Percentiles rank a stretch among this genome's conserved stretches.
phyloP scores from a whole-genome alignment of 257 asterid genomes.

The Thymus quinquecostatus region DNA sequence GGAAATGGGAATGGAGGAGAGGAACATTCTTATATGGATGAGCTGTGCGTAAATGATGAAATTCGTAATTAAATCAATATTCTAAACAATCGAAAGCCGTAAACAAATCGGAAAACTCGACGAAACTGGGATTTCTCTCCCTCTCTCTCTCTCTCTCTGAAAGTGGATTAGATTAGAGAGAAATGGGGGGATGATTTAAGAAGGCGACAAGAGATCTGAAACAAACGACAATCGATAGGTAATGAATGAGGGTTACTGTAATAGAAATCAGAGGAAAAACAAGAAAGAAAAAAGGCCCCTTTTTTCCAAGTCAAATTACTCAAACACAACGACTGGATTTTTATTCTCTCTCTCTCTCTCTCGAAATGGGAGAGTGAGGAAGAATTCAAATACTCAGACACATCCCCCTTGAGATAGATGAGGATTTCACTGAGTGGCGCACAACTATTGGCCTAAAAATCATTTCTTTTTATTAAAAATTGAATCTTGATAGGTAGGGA shows the following conservation, averaged over 20 bases:
- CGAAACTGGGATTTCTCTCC: constrained; percentile 37
- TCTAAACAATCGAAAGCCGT: constrained; percentile 27
- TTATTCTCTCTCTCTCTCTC: constrained; percentile 13
- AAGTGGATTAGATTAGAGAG: constrained; percentile 27
- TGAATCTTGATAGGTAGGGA: constrained; percentile 8
- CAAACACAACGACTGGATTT: background rate
- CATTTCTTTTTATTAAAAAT: background rate
- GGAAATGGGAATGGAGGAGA: constrained; percentile 32
- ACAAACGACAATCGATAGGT: constrained; percentile 28
- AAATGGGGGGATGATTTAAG: background rate
- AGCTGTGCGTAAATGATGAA: constrained; percentile 43
- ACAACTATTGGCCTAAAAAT: constrained; percentile 26
- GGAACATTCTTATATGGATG: constrained; percentile 58
- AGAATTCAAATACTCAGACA: constrained; percentile 19
- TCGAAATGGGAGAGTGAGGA: constrained; percentile 25
- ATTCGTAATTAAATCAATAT: constrained; percentile 45
- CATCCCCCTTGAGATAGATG: constrained; percentile 11
- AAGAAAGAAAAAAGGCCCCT: background rate
- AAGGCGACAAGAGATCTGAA: constrained; percentile 29
- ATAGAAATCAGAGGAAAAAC: constrained; percentile 5
- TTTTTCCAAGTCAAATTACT: background rate
- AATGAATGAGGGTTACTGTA: constrained; percentile 19
- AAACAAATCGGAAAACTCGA: constrained; percentile 21
- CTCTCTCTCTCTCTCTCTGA: background rate
- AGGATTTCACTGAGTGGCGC: constrained; percentile 35